A percentile compares a stretch with the other conserved stretches of the same genome.
These are phyloP conservation scores for Oemleria cerasiformis DNA, from an alignment of 306 rosid species.

Conservation along the genomic window DNA sequence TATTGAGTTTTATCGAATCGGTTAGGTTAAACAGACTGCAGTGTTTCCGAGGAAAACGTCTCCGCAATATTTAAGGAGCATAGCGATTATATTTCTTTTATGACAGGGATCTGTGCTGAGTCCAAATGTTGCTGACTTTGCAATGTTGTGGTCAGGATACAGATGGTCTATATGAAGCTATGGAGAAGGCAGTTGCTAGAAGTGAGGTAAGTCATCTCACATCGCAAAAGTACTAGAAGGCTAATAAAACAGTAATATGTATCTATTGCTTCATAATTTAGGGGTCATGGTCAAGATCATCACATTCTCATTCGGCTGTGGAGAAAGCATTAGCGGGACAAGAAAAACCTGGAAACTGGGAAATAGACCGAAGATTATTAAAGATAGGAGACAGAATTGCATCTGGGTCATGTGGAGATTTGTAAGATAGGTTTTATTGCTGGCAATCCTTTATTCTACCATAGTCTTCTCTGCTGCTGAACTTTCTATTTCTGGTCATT, in stretches of 20 bases:
- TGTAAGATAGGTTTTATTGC: constrained; percentile 56
- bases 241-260: not conserved
- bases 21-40: not conserved
- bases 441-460: constrained; percentile 7
- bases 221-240: constrained; percentile 10
- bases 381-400: constrained; percentile 91
- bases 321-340: constrained; percentile 55
- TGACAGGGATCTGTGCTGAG: constrained; percentile 71
- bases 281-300: constrained; percentile 97
- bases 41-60: constrained; percentile 32
- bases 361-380: constrained; percentile 83
- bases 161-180: constrained; percentile 76
- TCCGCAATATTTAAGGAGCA: constrained; percentile 52
- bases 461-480: constrained; percentile 10
- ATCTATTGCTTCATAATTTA: constrained; percentile 32
- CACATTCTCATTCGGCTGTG: constrained; percentile 52
- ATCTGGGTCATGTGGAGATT: constrained; percentile 96
- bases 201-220: constrained; percentile 67
- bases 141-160: constrained; percentile 98
- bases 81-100: constrained; percentile 48
- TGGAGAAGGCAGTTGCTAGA: constrained; percentile 82
- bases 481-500: constrained; percentile 21
- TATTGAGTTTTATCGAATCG: not conserved
- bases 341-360: constrained; percentile 74
- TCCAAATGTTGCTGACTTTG: constrained; percentile 76